A percentile compares a stretch with the other conserved stretches of the same genome.
phyloP scores from a whole-genome alignment of 306 rosid genomes.

The Lupinus albus region DNA sequence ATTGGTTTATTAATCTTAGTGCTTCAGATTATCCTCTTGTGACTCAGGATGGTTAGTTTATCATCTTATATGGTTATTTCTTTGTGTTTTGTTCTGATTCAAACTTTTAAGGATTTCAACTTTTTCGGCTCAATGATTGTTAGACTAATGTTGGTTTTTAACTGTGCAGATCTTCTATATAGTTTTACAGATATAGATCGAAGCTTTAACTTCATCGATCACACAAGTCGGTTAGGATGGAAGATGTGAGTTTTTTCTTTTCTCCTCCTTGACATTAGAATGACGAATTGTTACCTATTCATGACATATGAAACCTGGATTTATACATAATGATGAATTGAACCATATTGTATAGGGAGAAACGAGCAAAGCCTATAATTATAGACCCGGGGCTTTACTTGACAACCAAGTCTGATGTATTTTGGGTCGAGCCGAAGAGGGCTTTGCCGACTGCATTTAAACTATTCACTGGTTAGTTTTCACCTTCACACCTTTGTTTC shows the following conservation, averaged over 20 bases:
- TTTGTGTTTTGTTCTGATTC: slow-evolving; percentile 29
- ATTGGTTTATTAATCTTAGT: slow-evolving; percentile 98
- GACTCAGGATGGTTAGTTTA: slow-evolving; percentile 89
- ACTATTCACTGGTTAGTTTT: slow-evolving; percentile 79
- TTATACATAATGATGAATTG: slow-evolving; percentile 23
- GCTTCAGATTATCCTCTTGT: slow-evolving; percentile 98
- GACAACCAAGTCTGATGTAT: slow-evolving; percentile 69
- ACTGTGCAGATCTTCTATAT: slow-evolving; percentile 69
- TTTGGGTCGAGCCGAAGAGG: slow-evolving; percentile 72
- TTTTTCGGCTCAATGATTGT: slow-evolving; percentile 23
- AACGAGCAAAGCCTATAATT: slow-evolving; percentile 87
- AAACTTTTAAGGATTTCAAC: not conserved
- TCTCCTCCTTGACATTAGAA: not conserved
- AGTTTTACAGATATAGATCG: slow-evolving; percentile 64
- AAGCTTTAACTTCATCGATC: slow-evolving; percentile 84
- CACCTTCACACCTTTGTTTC: slow-evolving; percentile 25
- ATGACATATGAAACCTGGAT: not conserved
- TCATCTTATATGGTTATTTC: slow-evolving; percentile 12
- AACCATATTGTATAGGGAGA: slow-evolving; percentile 56
- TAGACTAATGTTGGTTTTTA: slow-evolving; percentile 11
- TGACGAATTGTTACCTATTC: not conserved
- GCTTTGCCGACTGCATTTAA: slow-evolving; percentile 77
- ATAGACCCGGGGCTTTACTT: slow-evolving; percentile 87
- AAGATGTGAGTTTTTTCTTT: slow-evolving; percentile 62
- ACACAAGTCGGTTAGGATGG: slow-evolving; percentile 90